phyloP scores from a whole-genome alignment of 169 alveolate genomes.

The Plasmodium cynomolgi region DNA sequence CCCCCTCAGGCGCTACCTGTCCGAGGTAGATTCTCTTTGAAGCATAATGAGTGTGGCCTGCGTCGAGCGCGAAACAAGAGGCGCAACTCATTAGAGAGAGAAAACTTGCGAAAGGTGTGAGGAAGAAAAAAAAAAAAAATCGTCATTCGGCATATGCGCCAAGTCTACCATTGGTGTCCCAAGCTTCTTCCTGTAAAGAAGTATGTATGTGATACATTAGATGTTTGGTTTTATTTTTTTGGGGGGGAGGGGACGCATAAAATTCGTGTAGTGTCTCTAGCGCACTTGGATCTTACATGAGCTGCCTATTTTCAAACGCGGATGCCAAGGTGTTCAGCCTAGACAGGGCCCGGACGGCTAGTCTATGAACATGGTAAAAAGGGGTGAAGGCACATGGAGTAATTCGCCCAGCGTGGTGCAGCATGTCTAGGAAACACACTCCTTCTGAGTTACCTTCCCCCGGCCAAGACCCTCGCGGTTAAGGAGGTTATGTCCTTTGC shows the following conservation, averaged over 20 bases:
- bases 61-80: not conserved
- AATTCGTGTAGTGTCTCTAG: not conserved
- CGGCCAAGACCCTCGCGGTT: slow-evolving; percentile 69
- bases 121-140: slow-evolving; percentile 1
- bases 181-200: slow-evolving; percentile 43
- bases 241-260: not conserved
- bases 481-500: slow-evolving; percentile 72
- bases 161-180: slow-evolving; percentile 72
- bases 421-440: not conserved
- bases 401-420: not conserved
- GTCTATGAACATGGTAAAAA: not conserved
- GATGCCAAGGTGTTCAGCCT: slow-evolving; percentile 71
- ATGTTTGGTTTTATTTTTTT: not conserved
- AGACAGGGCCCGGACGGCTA: slow-evolving; percentile 59
- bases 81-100: not conserved
- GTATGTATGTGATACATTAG: slow-evolving; percentile 1
- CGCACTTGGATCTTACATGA: slow-evolving; percentile 39
- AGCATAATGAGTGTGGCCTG: slow-evolving; percentile 69
- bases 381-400: not conserved
- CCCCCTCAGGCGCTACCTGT: slow-evolving; percentile 15
- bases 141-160: not conserved
- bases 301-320: slow-evolving; percentile 55
- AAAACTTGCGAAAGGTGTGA: not conserved
- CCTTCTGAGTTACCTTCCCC: slow-evolving; percentile 38
- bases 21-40: slow-evolving; percentile 70